These are phyloP conservation scores for Kluyveromyces siamensis DNA, from an alignment of 805 yeast genomes.

Conservation along the genomic window DNA sequence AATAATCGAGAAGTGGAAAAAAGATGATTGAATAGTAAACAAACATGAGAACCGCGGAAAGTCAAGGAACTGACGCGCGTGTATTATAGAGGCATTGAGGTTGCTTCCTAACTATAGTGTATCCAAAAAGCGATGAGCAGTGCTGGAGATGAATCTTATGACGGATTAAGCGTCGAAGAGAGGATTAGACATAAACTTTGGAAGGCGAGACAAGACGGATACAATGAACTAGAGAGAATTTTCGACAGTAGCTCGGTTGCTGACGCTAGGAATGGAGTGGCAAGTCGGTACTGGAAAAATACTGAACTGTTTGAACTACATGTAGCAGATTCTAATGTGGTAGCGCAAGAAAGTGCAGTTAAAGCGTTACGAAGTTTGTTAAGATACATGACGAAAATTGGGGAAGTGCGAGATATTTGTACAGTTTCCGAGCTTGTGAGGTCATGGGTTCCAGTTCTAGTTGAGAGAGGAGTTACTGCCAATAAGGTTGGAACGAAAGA, in stretches of 20 bases:
- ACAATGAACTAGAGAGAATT: conserved; percentile 49
- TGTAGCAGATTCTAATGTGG: conserved; percentile 75
- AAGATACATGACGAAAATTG: conserved; percentile 43
- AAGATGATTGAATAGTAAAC: too few species aligned
- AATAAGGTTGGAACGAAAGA: conserved; percentile 66
- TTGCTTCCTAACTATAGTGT: not conserved
- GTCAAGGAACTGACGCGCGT: too few species aligned
- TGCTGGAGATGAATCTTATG: not conserved
- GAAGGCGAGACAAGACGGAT: conserved; percentile 81
- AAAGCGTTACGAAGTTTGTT: conserved; percentile 44
- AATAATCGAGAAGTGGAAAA: too few species aligned
- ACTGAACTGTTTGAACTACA: conserved; percentile 51
- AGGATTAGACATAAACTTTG: conserved; percentile 65
- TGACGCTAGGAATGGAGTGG: conserved; percentile 32
- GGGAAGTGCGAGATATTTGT: conserved; percentile 10
- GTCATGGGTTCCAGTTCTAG: conserved; percentile 32
- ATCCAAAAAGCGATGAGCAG: not conserved
- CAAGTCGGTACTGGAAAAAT: conserved; percentile 42
- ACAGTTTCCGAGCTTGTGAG: conserved; percentile 35
- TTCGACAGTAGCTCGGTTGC: conserved; percentile 28
- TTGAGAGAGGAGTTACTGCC: conserved; percentile 78
- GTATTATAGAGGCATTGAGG: too few species aligned
- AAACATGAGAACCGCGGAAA: too few species aligned
- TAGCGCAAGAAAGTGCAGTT: conserved; percentile 82
- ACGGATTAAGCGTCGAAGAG: conserved; percentile 52